These are phyloP conservation scores for Ophiostoma piceae DNA, from an alignment of 2,329 filamentous ascomycete species.

Conservation along the genomic window DNA sequence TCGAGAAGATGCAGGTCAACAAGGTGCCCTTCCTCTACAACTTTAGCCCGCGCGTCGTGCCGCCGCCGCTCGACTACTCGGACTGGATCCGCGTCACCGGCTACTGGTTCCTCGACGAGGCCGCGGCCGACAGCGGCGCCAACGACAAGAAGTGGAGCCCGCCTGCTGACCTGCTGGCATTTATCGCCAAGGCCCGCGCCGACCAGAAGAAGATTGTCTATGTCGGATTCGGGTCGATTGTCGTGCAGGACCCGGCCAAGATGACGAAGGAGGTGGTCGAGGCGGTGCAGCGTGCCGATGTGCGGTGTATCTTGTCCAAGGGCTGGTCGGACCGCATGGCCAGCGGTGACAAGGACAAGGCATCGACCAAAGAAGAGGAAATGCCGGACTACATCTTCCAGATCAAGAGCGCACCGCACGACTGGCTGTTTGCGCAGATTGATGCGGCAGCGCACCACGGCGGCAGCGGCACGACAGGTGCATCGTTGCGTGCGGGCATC, in stretches of 20 bases:
- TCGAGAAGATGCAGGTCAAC: slow-evolving; percentile 91
- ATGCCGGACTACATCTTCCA: slow-evolving; percentile 57
- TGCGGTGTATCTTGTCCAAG: slow-evolving; percentile 90
- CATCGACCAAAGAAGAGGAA: not conserved
- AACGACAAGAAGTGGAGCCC: slow-evolving; percentile 56
- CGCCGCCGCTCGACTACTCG: slow-evolving; percentile 87
- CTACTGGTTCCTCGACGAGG: slow-evolving; percentile 94
- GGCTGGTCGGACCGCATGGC: slow-evolving; percentile 82
- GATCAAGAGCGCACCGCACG: slow-evolving; percentile 88
- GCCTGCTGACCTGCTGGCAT: slow-evolving; percentile 67
- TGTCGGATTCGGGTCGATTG: slow-evolving; percentile 93
- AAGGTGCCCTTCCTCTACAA: slow-evolving; percentile 99
- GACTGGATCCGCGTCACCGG: slow-evolving; percentile 97
- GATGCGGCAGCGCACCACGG: slow-evolving; percentile 94
- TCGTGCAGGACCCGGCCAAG: slow-evolving; percentile 81
- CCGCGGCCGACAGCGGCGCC: slow-evolving; percentile 16
- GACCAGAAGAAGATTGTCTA: slow-evolving; percentile 93
- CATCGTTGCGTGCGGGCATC: slow-evolving; percentile 81
- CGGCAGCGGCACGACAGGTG: slow-evolving; percentile 89
- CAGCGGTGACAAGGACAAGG: slow-evolving; percentile 28
- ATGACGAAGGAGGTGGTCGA: slow-evolving; percentile 92
- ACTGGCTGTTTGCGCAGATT: slow-evolving; percentile 92
- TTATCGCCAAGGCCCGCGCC: slow-evolving; percentile 74
- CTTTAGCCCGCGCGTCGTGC: slow-evolving; percentile 90
- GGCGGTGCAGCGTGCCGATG: slow-evolving; percentile 82